A percentile compares a stretch with the other conserved stretches of the same genome.
Evolutionary conservation across 2,329 filamentous ascomycete species (phyloP).

Genomic region (Basipetospora sp.): DNA sequence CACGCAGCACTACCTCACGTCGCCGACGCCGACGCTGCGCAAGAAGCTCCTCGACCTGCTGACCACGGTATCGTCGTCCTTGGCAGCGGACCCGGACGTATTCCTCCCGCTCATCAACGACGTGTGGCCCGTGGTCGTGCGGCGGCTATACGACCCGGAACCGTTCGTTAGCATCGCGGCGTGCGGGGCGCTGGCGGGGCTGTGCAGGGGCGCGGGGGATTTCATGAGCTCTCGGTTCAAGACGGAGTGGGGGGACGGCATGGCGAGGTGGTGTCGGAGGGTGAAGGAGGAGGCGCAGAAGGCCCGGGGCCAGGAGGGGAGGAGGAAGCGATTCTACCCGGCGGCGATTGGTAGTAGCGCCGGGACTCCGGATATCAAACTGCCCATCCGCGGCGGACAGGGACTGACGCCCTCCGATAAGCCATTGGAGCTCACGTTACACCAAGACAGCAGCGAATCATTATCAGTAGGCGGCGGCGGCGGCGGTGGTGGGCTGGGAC

Average conservation of each 20-base stretch:
- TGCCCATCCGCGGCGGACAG: constrained; percentile 14
- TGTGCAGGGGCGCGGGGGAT: constrained; percentile 61
- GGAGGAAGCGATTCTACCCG: not conserved
- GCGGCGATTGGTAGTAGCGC: not conserved
- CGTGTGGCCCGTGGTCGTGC: constrained; percentile 70
- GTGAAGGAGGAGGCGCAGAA: constrained; percentile 2
- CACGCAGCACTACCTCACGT: constrained; percentile 82
- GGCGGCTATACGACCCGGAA: constrained; percentile 52
- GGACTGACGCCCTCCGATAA: constrained; percentile 13
- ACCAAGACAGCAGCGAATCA: too few relatives aligned
- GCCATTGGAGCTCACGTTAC: too few relatives aligned
- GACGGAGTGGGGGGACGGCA: constrained; percentile 50
- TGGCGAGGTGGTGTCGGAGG: constrained; percentile 14
- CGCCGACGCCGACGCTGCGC: constrained; percentile 64
- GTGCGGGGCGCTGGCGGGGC: constrained; percentile 49
- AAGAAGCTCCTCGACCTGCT: constrained; percentile 66
- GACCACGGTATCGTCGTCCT: constrained; percentile 52
- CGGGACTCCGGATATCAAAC: constrained; percentile 6
- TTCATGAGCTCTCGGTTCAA: constrained; percentile 68
- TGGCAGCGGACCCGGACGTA: constrained; percentile 62
- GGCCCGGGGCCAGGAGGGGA: not conserved
- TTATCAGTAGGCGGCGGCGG: too few relatives aligned
- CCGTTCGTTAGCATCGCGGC: constrained; percentile 56
- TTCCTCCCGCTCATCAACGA: constrained; percentile 84
- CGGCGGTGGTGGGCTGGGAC: constrained; percentile 28